Evolutionary conservation across 1,139 yeast species (phyloP), one percentile per base, ranked within the genome.

Genomic region (Suhomyces wounanorum): DNA sequence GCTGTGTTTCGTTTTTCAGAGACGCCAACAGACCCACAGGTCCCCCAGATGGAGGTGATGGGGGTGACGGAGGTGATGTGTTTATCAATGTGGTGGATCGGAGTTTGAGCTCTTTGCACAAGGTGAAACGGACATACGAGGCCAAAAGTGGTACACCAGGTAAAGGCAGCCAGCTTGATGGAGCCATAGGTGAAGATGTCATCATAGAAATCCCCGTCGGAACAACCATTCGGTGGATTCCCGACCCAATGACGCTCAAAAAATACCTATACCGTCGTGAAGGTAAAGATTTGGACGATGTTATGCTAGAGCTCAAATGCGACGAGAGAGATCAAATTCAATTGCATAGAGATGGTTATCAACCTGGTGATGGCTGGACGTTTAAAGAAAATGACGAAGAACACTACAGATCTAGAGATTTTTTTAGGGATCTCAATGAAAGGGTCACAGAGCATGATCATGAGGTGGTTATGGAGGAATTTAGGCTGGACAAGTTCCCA

Each of bases 11-110:
- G 0, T 94, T 94, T 66, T 81, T 87, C 56, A 73, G 96, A 54
- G 98, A 90, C 60, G 89, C 96, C 1, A 89, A 91, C 47, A 73
- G 89, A 41, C 79, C 96, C 0, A 77, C 79, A 17, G 99, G 99
- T 0, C 98, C 99, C 0, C 96, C 99, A 0, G 96, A 92, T 67
- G 99, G 99, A 23, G 99, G 99, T 14, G 98, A 94, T 68, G 99
- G 99, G 23, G 99, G 99, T 6, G 74, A 78, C 54, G 99, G 99
- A 11, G 99, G 99, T 1, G 79, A 87, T 49, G 80, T 94, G 2
- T 92, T 86, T 63, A 80, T 94, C 4, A 89, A 85, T 64, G 96
- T 96, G 2, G 85, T 86, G 1, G 83, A 81, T 42, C 50, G 57
- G 50, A 89, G 87, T 14, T 61, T 86, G 49, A 81, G 85, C 37